Percentiles rank a stretch among this genome's conserved stretches.
These are phyloP conservation scores for Tylopilus orsonianus DNA, from an alignment of 1,284 basidiomycete genomes.

Conservation along the genomic window DNA sequence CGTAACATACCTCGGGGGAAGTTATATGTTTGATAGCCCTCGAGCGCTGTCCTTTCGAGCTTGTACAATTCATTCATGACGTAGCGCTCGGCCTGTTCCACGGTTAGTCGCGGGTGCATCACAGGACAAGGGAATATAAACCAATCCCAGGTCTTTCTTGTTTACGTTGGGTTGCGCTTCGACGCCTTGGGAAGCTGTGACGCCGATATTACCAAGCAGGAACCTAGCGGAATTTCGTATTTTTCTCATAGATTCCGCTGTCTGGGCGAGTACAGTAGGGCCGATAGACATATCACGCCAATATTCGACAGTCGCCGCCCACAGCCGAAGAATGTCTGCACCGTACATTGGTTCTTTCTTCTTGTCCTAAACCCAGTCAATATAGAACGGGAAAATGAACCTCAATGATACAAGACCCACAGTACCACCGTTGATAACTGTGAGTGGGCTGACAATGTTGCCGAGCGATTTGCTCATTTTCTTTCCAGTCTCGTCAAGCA, in stretches of 20 bases:
- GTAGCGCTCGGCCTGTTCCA: constrained; percentile 73
- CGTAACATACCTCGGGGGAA: constrained; percentile 76
- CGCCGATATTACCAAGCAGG: constrained; percentile 78
- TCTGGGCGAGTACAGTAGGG: constrained; percentile 73
- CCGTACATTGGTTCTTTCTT: constrained; percentile 80
- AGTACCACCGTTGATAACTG: constrained; percentile 76
- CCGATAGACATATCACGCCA: constrained; percentile 89
- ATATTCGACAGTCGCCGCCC: constrained; percentile 92
- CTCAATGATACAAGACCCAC: constrained; percentile 43
- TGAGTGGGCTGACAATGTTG: constrained; percentile 87
- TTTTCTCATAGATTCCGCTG: constrained; percentile 79
- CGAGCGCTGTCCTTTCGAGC: constrained; percentile 66
- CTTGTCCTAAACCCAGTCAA: constrained; percentile 48
- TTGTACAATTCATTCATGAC: constrained; percentile 82
- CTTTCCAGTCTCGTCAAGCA: constrained; percentile 85
- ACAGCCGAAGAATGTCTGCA: constrained; percentile 84
- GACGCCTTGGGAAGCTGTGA: constrained; percentile 28
- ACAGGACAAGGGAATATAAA: constrained; percentile 37
- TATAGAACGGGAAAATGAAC: not conserved
- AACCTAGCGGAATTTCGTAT: constrained; percentile 91
- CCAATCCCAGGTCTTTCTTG: constrained; percentile 58
- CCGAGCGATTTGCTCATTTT: constrained; percentile 99
- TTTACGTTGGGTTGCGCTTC: constrained; percentile 36
- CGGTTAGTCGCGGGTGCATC: constrained; percentile 3
- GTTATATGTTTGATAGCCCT: constrained; percentile 74